Evolutionary conservation across 495 filamentous ascomycete species (phyloP).

Genomic region (Aspergillus hancockii): DNA sequence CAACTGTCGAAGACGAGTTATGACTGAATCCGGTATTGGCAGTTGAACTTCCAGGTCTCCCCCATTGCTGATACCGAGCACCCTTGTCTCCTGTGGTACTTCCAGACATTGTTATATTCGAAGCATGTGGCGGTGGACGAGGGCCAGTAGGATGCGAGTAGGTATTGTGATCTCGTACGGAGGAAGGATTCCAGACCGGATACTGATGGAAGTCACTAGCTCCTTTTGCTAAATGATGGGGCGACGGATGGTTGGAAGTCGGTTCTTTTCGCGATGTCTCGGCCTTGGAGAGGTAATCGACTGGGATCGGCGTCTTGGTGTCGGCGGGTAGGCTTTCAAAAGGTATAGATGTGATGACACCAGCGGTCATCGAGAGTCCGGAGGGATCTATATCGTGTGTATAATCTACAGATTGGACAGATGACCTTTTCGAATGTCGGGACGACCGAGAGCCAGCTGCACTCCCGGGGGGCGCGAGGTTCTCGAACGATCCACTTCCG

Average conservation of each 20-base stretch:
- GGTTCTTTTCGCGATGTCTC: conserved; percentile 68
- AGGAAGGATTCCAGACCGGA: conserved; percentile 65
- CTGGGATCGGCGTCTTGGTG: conserved; percentile 65
- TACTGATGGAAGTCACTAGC: conserved; percentile 88
- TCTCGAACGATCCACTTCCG: conserved; percentile 53
- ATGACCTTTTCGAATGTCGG: conserved; percentile 76
- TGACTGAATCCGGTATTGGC: conserved; percentile 59
- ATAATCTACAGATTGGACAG: conserved; percentile 70
- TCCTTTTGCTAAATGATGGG: conserved; percentile 78
- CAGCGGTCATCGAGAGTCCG: conserved; percentile 73
- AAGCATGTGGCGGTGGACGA: conserved; percentile 66
- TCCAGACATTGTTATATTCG: conserved; percentile 66
- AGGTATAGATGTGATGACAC: conserved; percentile 85
- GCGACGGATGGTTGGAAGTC: conserved; percentile 49
- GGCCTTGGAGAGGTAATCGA: conserved; percentile 73
- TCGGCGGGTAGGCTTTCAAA: conserved; percentile 76
- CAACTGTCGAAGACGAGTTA: conserved; percentile 65
- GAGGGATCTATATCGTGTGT: conserved; percentile 46
- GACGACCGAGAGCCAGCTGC: conserved; percentile 71
- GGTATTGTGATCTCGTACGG: conserved; percentile 42
- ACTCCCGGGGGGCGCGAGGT: conserved; percentile 49
- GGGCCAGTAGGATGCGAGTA: conserved; percentile 64
- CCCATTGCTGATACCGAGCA: conserved; percentile 73
- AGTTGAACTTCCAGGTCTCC: conserved; percentile 55
- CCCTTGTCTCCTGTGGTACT: conserved; percentile 63